A percentile compares a stretch with the other conserved stretches of the same genome.
phyloP scores from a whole-genome alignment of 805 yeast genomes.

The Allodekkera sacchari region DNA sequence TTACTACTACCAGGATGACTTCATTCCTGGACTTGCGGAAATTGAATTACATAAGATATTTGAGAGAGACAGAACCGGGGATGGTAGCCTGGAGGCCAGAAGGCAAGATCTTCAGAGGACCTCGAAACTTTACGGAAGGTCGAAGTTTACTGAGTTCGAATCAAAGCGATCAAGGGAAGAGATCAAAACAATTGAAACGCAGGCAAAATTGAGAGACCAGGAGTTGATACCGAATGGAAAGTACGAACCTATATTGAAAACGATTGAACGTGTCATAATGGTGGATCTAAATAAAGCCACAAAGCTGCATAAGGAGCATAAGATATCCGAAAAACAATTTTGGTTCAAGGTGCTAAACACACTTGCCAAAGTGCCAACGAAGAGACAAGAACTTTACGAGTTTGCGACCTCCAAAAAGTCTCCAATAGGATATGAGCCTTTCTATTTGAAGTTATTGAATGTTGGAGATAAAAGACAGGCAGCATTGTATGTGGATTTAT shows the following conservation, averaged over 20 bases:
- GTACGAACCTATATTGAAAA: constrained; percentile 33
- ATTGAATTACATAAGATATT: constrained; percentile 2
- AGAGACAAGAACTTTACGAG: constrained; percentile 43
- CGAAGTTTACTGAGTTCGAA: constrained; percentile 27
- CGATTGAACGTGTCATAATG: constrained; percentile 36
- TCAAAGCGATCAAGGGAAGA: constrained; percentile 36
- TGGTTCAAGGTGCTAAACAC: constrained; percentile 46
- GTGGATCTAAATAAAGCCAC: constrained; percentile 43
- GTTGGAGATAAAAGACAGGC: constrained; percentile 55
- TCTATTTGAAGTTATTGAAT: constrained; percentile 45
- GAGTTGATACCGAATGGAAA: constrained; percentile 1
- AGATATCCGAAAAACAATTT: constrained; percentile 47
- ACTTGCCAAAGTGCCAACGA: constrained; percentile 38
- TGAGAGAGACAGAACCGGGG: constrained; percentile 9
- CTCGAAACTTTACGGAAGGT: constrained; percentile 23
- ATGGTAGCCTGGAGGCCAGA: constrained; percentile 13
- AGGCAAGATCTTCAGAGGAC: constrained; percentile 20
- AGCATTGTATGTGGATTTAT: constrained; percentile 46
- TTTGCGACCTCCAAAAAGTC: constrained; percentile 47
- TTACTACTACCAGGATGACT: constrained; percentile 59
- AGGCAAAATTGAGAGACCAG: constrained; percentile 26
- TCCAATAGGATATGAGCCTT: constrained; percentile 64
- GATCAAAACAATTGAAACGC: constrained; percentile 32
- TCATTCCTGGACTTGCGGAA: constrained; percentile 35
- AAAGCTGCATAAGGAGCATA: constrained; percentile 43